Evolutionary conservation across 2,329 filamentous ascomycete species (phyloP), one percentile per base, ranked within the genome.

Genomic region (Alternaria alternata): DNA sequence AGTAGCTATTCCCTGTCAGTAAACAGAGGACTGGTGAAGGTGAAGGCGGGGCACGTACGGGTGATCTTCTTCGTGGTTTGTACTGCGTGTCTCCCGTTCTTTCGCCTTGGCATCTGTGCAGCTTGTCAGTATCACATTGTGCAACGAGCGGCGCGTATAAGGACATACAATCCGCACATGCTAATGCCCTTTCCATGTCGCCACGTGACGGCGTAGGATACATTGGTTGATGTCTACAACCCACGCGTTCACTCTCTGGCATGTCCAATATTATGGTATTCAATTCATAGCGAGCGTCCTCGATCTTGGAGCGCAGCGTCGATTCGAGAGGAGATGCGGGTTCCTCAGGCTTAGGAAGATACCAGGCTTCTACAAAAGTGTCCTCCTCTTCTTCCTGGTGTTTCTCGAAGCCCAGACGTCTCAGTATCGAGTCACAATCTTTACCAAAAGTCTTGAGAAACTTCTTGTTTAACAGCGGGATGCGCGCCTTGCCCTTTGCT

Each of bases 371-470:
- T 11, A 58, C 66, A 5, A 72, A 61, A 12, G 72, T 67, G 12
- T 76, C 78, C 6, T 77, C 79, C 16, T 76, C 68, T 16, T 69
- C 62, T 61, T 77, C 74, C 34, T 65, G 26, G 22, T 57, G 54
- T 16, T 75, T 78, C 26, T 70, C 79, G 68, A 91, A 91, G 2
- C 85, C 87, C 34, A 91, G 72, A 46, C 82, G 84, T 56, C 83
- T 79, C 18, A 91, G 78, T 28, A 91, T 72, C 11, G 82, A 79
- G 64, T 83, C 81, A 71, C 88, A 91, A 49, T 89, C 87, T 42
- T 83, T 78, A 9, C 87, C 88, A 73, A 91, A 89, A 2, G 85
- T 85, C 62, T 87, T 81, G 67, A 87, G 81, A 65, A 90, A 91
- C 57, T 86, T 85, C 71, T 89, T 88, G 70, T 91, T 91, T 16